Percentiles rank a stretch among this genome's conserved stretches.
phyloP scores from a whole-genome alignment of 257 asterid species.

The Ajuga chamaepitys region DNA sequence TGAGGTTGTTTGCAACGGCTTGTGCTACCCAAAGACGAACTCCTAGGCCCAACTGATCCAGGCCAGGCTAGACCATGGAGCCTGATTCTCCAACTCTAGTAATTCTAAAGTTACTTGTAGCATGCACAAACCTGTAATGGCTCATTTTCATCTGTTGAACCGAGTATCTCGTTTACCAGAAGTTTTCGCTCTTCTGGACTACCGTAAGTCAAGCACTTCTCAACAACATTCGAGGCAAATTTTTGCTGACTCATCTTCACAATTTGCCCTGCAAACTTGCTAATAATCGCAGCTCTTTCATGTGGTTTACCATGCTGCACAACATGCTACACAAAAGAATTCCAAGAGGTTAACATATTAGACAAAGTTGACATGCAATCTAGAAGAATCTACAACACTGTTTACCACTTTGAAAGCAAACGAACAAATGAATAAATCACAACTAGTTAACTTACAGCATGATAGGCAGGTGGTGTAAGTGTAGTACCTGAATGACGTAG shows the following conservation, averaged over 20 bases:
- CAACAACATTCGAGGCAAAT: slow-evolving; percentile 87
- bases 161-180: slow-evolving; percentile 81
- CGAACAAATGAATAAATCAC: not conserved
- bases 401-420: not conserved
- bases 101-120: not conserved
- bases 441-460: not conserved
- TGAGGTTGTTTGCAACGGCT: too few relatives aligned
- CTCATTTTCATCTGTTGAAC: slow-evolving; percentile 77
- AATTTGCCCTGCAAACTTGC: slow-evolving; percentile 75
- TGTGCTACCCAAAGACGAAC: too few relatives aligned
- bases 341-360: too few relatives aligned
- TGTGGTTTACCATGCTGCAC: slow-evolving; percentile 75
- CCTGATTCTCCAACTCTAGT: too few relatives aligned
- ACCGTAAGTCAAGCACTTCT: slow-evolving; percentile 76
- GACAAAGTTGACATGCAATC: too few relatives aligned
- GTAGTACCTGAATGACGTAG: slow-evolving; percentile 78
- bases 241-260: slow-evolving; percentile 93
- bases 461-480: not conserved
- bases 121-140: slow-evolving; percentile 59
- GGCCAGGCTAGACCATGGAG: too few relatives aligned
- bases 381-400: not conserved
- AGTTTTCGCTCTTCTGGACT: slow-evolving; percentile 62
- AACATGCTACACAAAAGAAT: slow-evolving; percentile 46
- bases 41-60: too few relatives aligned
- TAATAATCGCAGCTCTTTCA: slow-evolving; percentile 57